phyloP scores from a whole-genome alignment of 1,284 basidiomycete species.

The Mrakiaceae sp. region DNA sequence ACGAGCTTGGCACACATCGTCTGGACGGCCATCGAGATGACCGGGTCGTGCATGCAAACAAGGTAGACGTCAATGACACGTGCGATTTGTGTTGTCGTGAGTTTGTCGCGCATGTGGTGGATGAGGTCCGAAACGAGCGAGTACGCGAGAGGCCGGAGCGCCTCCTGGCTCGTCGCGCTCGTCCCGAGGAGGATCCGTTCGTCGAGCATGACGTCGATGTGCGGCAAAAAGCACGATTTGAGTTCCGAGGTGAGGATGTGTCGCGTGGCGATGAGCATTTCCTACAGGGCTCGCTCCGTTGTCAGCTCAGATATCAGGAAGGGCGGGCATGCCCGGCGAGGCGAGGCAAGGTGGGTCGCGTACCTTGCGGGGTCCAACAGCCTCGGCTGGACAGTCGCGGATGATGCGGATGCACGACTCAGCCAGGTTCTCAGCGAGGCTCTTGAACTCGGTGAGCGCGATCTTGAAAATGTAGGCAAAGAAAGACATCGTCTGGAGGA shows the following conservation, averaged over 20 bases:
- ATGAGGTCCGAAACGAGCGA: slow-evolving; percentile 86
- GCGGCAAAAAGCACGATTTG: slow-evolving; percentile 65
- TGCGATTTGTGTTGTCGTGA: slow-evolving; percentile 65
- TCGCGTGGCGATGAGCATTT: slow-evolving; percentile 83
- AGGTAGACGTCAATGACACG: slow-evolving; percentile 78
- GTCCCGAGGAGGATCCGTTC: slow-evolving; percentile 85
- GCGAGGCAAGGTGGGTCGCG: slow-evolving; percentile 11
- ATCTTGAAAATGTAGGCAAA: slow-evolving; percentile 81
- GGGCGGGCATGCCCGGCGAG: too few species aligned
- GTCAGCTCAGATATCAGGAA: background rate
- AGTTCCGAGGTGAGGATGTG: slow-evolving; percentile 78
- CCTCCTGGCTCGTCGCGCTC: slow-evolving; percentile 66
- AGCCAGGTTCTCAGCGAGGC: slow-evolving; percentile 72
- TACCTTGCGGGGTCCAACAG: slow-evolving; percentile 69
- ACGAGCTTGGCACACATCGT: slow-evolving; percentile 90
- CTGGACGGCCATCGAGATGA: slow-evolving; percentile 69
- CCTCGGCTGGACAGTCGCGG: slow-evolving; percentile 85
- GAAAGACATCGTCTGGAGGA: slow-evolving; percentile 73
- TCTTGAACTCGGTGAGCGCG: slow-evolving; percentile 54
- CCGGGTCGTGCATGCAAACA: slow-evolving; percentile 79
- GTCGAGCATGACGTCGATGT: slow-evolving; percentile 83
- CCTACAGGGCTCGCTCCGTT: slow-evolving; percentile 40
- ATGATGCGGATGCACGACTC: slow-evolving; percentile 72
- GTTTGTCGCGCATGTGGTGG: slow-evolving; percentile 78
- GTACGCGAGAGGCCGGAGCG: slow-evolving; percentile 71